phyloP scores from a whole-genome alignment of 2,329 filamentous ascomycete species.

The Cordyceps cicadae region DNA sequence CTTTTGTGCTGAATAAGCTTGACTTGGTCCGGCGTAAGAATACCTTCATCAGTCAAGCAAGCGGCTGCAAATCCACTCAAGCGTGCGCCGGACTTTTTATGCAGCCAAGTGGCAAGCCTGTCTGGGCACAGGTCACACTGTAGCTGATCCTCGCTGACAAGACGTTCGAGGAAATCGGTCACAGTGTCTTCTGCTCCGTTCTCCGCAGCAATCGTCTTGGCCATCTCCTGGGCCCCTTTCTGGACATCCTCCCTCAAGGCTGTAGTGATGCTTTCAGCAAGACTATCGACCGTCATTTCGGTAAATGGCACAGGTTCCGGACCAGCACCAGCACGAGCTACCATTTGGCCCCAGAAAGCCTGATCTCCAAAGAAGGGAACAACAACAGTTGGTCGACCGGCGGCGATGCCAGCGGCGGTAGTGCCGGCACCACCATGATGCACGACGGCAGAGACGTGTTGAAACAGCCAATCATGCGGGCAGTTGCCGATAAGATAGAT shows the following conservation, averaged over 20 bases:
- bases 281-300: conserved; percentile 45
- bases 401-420: conserved; percentile 53
- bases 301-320: conserved; percentile 51
- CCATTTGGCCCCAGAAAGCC: conserved; percentile 59
- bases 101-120: conserved; percentile 52
- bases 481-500: conserved; percentile 56
- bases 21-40: conserved; percentile 48
- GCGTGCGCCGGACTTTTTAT: conserved; percentile 49
- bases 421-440: conserved; percentile 60
- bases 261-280: conserved; percentile 44
- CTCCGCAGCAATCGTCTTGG: conserved; percentile 44
- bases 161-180: conserved; percentile 44
- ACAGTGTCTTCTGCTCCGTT: conserved; percentile 45
- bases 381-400: conserved; percentile 53
- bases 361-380: conserved; percentile 61
- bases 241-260: conserved; percentile 42
- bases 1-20: conserved; percentile 41
- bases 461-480: conserved; percentile 60
- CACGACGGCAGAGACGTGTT: conserved; percentile 48
- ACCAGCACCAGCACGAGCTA: conserved; percentile 52
- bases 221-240: conserved; percentile 32
- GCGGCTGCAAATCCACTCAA: conserved; percentile 55
- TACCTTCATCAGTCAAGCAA: conserved; percentile 45
- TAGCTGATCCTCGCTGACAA: conserved; percentile 42
- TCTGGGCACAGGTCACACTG: conserved; percentile 51